Conservation (phyloP, 1,139 yeast genomes). For the Petasospora fabianii region DNA sequence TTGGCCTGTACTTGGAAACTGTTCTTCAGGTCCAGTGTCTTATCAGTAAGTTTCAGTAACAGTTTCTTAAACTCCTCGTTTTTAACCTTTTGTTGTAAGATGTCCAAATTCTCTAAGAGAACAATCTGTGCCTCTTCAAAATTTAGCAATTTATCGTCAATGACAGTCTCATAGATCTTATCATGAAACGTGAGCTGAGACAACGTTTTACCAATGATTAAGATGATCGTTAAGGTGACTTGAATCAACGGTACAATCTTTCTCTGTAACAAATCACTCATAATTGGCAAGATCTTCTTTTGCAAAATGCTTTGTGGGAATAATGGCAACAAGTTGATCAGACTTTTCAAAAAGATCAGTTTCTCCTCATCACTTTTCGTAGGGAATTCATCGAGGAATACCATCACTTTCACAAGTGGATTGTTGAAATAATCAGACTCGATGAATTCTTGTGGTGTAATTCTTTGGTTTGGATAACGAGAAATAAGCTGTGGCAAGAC, state of each 20-base stretch:
- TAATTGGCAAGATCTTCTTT: slow-evolving; percentile 71
- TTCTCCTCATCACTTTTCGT: slow-evolving; percentile 72
- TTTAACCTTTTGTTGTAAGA: slow-evolving; percentile 47
- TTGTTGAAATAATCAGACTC: slow-evolving; percentile 40
- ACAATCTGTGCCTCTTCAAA: slow-evolving; percentile 48
- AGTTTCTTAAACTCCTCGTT: slow-evolving; percentile 39
- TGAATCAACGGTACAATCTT: slow-evolving; percentile 45
- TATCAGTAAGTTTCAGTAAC: slow-evolving; percentile 29
- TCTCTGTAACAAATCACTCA: slow-evolving; percentile 40
- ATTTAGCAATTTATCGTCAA: slow-evolving; percentile 39
- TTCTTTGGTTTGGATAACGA: slow-evolving; percentile 37
- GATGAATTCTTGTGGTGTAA: slow-evolving; percentile 21
- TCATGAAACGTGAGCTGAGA: slow-evolving; percentile 80
- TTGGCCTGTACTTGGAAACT: slow-evolving; percentile 50
- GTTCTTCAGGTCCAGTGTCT: slow-evolving; percentile 22
- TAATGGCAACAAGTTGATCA: slow-evolving; percentile 40
- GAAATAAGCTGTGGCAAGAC: slow-evolving; percentile 40
- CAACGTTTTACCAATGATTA: slow-evolving; percentile 61
- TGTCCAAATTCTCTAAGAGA: slow-evolving; percentile 53
- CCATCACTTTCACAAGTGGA: slow-evolving; percentile 76
- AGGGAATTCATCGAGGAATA: slow-evolving; percentile 79
- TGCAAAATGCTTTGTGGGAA: slow-evolving; percentile 70
- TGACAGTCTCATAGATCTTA: slow-evolving; percentile 50
- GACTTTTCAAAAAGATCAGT: slow-evolving; percentile 51
- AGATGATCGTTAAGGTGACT: slow-evolving; percentile 51